Base-by-base conservation (phyloP, 352 stramenopile species). In the Elongisporangium prolatum region DNA sequence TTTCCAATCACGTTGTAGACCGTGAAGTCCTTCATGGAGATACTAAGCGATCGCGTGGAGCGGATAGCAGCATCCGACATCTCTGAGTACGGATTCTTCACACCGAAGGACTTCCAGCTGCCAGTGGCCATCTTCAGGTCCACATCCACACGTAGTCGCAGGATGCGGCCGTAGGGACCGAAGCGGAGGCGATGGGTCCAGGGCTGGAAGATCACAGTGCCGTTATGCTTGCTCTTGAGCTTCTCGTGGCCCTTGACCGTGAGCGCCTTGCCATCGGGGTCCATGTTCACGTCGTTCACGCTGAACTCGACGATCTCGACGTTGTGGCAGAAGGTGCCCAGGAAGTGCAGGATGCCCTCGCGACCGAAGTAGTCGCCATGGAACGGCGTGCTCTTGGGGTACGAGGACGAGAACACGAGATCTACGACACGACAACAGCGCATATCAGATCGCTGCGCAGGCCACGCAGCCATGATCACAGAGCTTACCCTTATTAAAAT, bases 1-100 rank as follows among this genome's bases (percentile, higher is more conserved):
- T 96, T 96, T 47, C 86, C 86, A 54, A 96, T 96, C 53, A 96
- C 86, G 44, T 94, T 94, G 72, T 94, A 96, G 48, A 94, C 84
- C 4, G 86, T 96, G 47, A 94, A 96, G 52, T 94, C 86, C 59
- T 94, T 93, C 64, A 96, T 83, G 10, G 84, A 96, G 57, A 96
- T 93, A 72, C 80, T 91, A 21, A 94, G 64, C 60, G 84, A 90
- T 11, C 84, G 78, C 59, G 86, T 96, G 14, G 85, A 96, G 22
- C 82, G 80, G 25, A 96, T 75, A 4, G 86, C 84, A 0, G 84
- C 84, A 44, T 91, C 82, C 9, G 79, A 83, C 57, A 88, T 79
- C 49, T 93, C 84, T 0, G 78, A 78, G 64, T 91, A 93, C 24
- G 84, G 84, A 47, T 89, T 91, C 68, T 93, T 89, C 22, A 79